Base-by-base conservation (phyloP, 495 filamentous ascomycete genomes). In the Aspergillus heteromorphus region DNA sequence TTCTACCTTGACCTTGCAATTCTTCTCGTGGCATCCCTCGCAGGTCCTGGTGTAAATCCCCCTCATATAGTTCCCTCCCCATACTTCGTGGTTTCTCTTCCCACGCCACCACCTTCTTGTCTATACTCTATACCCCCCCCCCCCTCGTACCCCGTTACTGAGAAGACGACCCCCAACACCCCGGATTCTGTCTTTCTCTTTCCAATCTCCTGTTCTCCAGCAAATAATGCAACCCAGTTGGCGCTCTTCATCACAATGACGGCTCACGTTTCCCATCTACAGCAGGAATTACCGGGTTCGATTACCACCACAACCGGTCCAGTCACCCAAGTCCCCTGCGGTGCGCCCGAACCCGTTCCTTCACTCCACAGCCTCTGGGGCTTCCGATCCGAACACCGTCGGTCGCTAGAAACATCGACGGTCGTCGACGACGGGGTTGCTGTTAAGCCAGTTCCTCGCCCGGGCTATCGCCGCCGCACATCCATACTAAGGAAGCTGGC, bases 401-500 rank as follows among this genome's bases (percentile, higher is more conserved):
- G 54, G 11, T 61, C 54, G 25, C 21, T 58, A 31, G 30, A 21
- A 34, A 40, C 42, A 43, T 43, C 54, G 45, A 49, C 59, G 9
- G 29, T 49, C 36, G 53, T 53, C 25, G 56, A 57, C 45, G 55
- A 61, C 23, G 64, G 57, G 40, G 53, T 54, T 36, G 54, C 59
- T 43, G 60, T 67, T 45, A 62, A 67, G 45, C 54, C 64, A 54
- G 59, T 63, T 23, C 56, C 70, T 18, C 68, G 65, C 51, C 58
- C 59, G 25, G 53, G 57, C 43, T 50, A 56, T 21, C 54, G 42
- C 59, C 70, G 66, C 34, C 64, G 71, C 51, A 59, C 56, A 29
- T 69, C 70, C 6, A 58, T 75, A 19, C 50, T 76, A 40, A 65
- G 53, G 65, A 78, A 73, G 62, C 65, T 79, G 69, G 73, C 73